Base-by-base conservation (phyloP, 1,284 basidiomycete species). In the Leccinum subrobustum region DNA sequence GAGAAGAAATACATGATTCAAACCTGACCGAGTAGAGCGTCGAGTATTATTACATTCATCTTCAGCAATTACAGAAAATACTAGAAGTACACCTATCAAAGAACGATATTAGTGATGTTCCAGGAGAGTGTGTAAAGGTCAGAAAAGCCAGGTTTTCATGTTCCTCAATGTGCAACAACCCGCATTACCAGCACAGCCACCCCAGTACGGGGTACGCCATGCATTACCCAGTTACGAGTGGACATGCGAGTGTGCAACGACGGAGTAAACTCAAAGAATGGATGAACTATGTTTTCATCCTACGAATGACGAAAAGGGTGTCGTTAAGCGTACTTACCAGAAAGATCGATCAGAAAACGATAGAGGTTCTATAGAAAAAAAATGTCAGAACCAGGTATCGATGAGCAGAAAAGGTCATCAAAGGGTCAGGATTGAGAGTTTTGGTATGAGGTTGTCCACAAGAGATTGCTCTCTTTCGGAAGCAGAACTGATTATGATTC, bases 271-370 rank as follows among this genome's bases (percentile, higher is more conserved):
- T 89, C 87, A 88, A 89, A 79, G 87, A 89, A 89, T 89, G 87
- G 87, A 89, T 89, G 82, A 89, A 89, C 87, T 89, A 84, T 73
- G 79, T 56, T 88, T 88, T 88, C 86, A 76, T 83, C 79, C 70
- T 73, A 57, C 56, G 67, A 64, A 29, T 35, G 50, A 51, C 20
- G 44, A 39, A 3, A 39, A 39, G n/a, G 1, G 35, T 37, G 54
- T 56, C 48, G 11, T 59, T 14, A 29, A 44, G 39, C 48, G 55
- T 60, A 63, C 72, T 70, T 59, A 76, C 70, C 5, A 35, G 33
- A 35, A 6, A 35, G 12, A 35, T 35, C 33, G 33, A 35, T 35
- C 33, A 35, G 33, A 35, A 35, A 14, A 3, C 33, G 33, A 33
- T 33, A 7, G 8, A 1, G 8, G 11, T 42, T 48, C 65, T 68